A percentile compares a stretch with the other conserved stretches of the same genome.
phyloP scores from a whole-genome alignment of 208 protist genomes.

The Blechomonas ayalai region DNA sequence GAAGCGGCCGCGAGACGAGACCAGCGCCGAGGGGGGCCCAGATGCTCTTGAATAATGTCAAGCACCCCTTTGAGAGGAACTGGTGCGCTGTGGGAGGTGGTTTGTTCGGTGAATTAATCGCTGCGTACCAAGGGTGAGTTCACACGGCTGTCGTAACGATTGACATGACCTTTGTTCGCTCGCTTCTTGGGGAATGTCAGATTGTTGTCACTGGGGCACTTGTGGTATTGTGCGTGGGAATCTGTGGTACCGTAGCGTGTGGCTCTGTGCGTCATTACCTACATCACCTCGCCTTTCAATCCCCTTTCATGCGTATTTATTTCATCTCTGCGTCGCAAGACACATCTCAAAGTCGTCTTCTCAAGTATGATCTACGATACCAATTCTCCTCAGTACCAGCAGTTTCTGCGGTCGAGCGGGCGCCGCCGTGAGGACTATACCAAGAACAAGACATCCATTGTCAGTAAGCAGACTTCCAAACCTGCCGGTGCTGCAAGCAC shows the following conservation, averaged over 20 bases:
- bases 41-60: too few relatives aligned
- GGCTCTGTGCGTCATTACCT: too few relatives aligned
- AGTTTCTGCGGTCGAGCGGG: constrained; percentile 90
- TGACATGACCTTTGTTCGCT: too few relatives aligned
- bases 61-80: too few relatives aligned
- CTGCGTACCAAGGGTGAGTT: too few relatives aligned
- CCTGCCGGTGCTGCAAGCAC: constrained; percentile 83
- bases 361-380: constrained; percentile 90
- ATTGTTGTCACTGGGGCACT: too few relatives aligned
- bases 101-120: too few relatives aligned
- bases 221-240: too few relatives aligned
- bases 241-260: too few relatives aligned
- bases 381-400: constrained; percentile 88
- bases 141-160: too few relatives aligned
- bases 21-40: not conserved
- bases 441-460: constrained; percentile 43
- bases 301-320: not conserved
- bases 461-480: constrained; percentile 78
- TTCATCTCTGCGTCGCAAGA: not conserved
- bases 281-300: not conserved
- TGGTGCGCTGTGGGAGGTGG: too few relatives aligned
- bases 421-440: constrained; percentile 87
- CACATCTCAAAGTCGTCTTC: not conserved
- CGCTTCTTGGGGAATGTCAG: too few relatives aligned
- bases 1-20: constrained; percentile 5